Evolutionary conservation across 2,329 filamentous ascomycete species (phyloP).

Genomic region (Bisporella sp.): DNA sequence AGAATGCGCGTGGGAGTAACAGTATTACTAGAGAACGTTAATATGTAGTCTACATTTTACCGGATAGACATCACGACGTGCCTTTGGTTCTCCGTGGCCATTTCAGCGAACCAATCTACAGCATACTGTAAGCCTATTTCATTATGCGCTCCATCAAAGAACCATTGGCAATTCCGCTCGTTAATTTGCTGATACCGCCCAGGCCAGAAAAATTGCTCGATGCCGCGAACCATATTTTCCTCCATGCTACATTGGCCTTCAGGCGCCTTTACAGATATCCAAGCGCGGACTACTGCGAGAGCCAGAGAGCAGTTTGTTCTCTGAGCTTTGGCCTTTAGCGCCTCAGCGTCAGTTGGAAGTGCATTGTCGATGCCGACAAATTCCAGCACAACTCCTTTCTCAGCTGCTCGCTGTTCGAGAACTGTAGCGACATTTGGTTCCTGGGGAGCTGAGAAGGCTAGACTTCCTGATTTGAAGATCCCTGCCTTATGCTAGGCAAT

Average conservation of each 20-base stretch:
- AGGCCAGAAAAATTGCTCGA: conserved; percentile 68
- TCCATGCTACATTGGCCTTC: conserved; percentile 36
- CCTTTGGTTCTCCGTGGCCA: background rate
- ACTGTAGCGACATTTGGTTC: conserved; percentile 37
- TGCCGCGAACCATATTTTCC: conserved; percentile 52
- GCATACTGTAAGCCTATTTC: conserved; percentile 78
- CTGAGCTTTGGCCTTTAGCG: conserved; percentile 40
- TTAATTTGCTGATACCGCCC: conserved; percentile 64
- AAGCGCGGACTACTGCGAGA: conserved; percentile 31
- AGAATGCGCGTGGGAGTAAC: no score
- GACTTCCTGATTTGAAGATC: conserved; percentile 55
- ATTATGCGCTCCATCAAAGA: conserved; percentile 19
- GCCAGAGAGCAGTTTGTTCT: conserved; percentile 46
- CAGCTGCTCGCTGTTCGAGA: conserved; percentile 42
- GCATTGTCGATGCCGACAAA: conserved; percentile 12
- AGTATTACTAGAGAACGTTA: no score
- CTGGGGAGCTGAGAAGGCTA: conserved; percentile 52
- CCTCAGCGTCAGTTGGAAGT: conserved; percentile 1
- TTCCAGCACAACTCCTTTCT: conserved; percentile 33
- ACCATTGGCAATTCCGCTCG: conserved; percentile 32
- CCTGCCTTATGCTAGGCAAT: conserved; percentile 70
- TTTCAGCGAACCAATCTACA: conserved; percentile 34
- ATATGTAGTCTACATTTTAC: no score
- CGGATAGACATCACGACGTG: no score
- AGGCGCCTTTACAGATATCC: background rate